Evolutionary conservation across 345 rosid species (phyloP), one percentile per base, ranked within the genome.

Genomic region (Murraya koenigii): DNA sequence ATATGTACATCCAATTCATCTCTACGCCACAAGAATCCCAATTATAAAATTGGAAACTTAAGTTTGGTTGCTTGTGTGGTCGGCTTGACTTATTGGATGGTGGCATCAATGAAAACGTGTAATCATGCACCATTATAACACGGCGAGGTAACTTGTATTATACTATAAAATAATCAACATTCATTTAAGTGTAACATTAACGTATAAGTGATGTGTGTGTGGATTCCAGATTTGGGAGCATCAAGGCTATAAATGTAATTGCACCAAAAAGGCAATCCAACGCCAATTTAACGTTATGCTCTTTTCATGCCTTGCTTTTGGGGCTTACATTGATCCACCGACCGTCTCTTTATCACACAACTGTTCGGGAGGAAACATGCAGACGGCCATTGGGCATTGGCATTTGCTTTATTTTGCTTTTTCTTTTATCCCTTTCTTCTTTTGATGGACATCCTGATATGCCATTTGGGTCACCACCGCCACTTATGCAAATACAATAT

Each of bases 351-450:
- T 15, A 1, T 26, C 6, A 3, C 7, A 52, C 56, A 52, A 52
- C 22, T 36, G 2, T 41, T 2, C 1, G n/a, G 4, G 3, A 20
- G 33, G 76, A 71, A 72, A 67, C 82, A 58, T 33, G 72, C 78
- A 71, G 77, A 20, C 72, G 74, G 55, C 32, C 60, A 1, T 13
- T 32, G 74, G 55, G 26, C 60, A 1, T 13, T 32, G 1, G 47
- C 76, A 25, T 30, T 26, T 71, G 59, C 75, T 69, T 77, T 76
- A 35, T 62, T 76, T 35, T 39, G 52, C 75, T 68, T 77, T 71
- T 47, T 22, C 32, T 39, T 69, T 66, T 52, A 25, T 41, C 19
- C 41, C n/a, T 71, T 58, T 38, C 74, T 10, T 63, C 56, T 36
- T 63, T 64, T 36, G 30, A 1, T n/a, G 77, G 77, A 59, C 78